phyloP scores from a whole-genome alignment of 768 basidiomycete genomes.

The Sarcomyxa edulis region DNA sequence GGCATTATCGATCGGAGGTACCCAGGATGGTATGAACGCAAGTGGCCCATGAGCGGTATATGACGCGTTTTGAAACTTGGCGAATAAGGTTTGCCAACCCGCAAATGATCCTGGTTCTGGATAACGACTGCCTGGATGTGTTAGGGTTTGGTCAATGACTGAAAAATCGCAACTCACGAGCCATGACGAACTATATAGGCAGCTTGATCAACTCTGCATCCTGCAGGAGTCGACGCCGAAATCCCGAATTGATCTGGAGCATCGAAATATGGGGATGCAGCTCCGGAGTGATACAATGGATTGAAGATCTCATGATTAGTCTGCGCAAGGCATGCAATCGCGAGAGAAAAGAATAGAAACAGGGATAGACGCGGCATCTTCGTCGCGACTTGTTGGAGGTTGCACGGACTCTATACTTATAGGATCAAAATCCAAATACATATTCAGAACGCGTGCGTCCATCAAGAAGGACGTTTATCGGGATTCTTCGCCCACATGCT shows the following conservation, averaged over 20 bases:
- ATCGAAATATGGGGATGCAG: slow-evolving; percentile 37
- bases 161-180: slow-evolving; percentile 20
- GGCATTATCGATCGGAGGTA: slow-evolving; percentile 31
- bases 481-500: no score
- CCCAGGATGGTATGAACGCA: slow-evolving; percentile 35
- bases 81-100: slow-evolving; percentile 31
- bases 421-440: no score
- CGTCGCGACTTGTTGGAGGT: no score
- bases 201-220: slow-evolving; percentile 37
- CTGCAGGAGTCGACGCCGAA: slow-evolving; percentile 22
- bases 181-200: slow-evolving; percentile 40
- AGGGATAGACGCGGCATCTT: no score
- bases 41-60: slow-evolving; percentile 33
- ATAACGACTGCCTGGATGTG: slow-evolving; percentile 24
- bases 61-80: slow-evolving; percentile 34
- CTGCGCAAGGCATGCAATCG: no score
- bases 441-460: no score
- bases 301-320: no score
- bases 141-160: neutral
- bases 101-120: slow-evolving; percentile 34
- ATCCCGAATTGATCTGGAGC: slow-evolving; percentile 33
- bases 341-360: no score
- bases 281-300: slow-evolving; percentile 36
- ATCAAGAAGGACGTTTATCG: no score
- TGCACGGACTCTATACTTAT: no score